Evolutionary conservation across 179 eudicot species (phyloP), one percentile per base, ranked within the genome.

Genomic region (Patellifolia procumbens): DNA sequence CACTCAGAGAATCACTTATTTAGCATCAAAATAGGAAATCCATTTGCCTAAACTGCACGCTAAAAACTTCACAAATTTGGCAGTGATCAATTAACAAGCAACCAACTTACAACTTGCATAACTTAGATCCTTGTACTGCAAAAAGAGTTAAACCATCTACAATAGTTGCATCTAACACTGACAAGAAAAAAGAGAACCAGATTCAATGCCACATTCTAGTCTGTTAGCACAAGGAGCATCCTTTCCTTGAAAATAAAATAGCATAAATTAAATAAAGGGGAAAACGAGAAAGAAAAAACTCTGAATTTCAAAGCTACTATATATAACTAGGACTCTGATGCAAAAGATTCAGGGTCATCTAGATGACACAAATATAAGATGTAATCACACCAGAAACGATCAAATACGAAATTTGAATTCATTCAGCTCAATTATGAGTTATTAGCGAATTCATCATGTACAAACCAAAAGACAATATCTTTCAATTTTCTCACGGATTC

Each of bases 1-100:
- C 69, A 34, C 43, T 82, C 28, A 64, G 59, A 60, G 64, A 24
- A 42, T 68, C 61, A 35, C 45, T 51, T 62, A 51, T 4, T 31
- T 48, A 31, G 35, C 31, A 48, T 42, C 16, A 46, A 56, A 60
- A 70, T 48, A 29, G 35, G 66, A 72, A 52, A 62, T 64, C 42
- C 62, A n/a, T 26, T 39, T 10, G 2, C 74, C 64, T 51, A 37
- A 52, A 31, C 48, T 77, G 32, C 72, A 70, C 42, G 51, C 66
- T 29, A 70, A 49, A 35, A 70, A 22, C 56, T 69, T 48, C 31
- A 69, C 73, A 69, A 31, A 59, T 28, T 3, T 5, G 20, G 2
- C 37, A 59, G 2, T 59, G 3, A 1, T 61, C 9, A 17, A 31
- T 9, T n/a, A n/a, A n/a, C n/a, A 32, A 32, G 66, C 8, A 26